A percentile compares a stretch with the other conserved stretches of the same genome.
These are phyloP conservation scores for Wakefieldia striispora DNA, from an alignment of 768 basidiomycete species.

Conservation along the genomic window DNA sequence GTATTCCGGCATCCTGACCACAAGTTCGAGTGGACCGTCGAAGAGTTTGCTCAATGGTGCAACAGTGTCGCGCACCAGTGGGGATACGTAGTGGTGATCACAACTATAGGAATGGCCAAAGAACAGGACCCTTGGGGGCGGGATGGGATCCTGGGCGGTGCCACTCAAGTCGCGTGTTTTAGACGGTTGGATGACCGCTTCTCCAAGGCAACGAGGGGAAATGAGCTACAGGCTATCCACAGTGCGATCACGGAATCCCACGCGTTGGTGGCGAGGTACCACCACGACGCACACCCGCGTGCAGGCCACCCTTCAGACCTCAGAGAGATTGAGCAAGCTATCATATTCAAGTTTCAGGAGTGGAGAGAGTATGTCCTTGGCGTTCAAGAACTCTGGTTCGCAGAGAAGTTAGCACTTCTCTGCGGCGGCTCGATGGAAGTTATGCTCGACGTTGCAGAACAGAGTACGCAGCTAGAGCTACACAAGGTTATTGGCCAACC, in stretches of 20 bases:
- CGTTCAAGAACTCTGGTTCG: conserved; percentile 46
- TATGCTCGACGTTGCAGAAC: conserved; percentile 26
- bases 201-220: conserved; percentile 32
- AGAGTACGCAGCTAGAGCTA: conserved; percentile 24
- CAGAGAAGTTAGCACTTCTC: conserved; percentile 32
- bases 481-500: conserved; percentile 17
- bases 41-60: conserved; percentile 73
- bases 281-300: conserved; percentile 49
- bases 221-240: conserved; percentile 6
- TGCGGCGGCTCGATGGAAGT: conserved; percentile 36
- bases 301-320: conserved; percentile 43
- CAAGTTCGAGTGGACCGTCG: conserved; percentile 84
- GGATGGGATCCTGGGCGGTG: conserved; percentile 60
- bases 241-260: conserved; percentile 35
- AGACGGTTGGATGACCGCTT: conserved; percentile 39
- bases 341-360: conserved; percentile 55
- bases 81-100: conserved; percentile 67
- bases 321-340: conserved; percentile 45
- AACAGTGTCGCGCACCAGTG: conserved; percentile 52
- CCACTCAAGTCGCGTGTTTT: conserved; percentile 68
- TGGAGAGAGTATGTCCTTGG: conserved; percentile 48
- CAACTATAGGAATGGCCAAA: conserved; percentile 55
- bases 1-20: conserved; percentile 82
- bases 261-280: conserved; percentile 44
- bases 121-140: conserved; percentile 73